These are phyloP conservation scores for Mortierella sp. DNA, from an alignment of 371 early-diverging fungal species.

Conservation along the genomic window DNA sequence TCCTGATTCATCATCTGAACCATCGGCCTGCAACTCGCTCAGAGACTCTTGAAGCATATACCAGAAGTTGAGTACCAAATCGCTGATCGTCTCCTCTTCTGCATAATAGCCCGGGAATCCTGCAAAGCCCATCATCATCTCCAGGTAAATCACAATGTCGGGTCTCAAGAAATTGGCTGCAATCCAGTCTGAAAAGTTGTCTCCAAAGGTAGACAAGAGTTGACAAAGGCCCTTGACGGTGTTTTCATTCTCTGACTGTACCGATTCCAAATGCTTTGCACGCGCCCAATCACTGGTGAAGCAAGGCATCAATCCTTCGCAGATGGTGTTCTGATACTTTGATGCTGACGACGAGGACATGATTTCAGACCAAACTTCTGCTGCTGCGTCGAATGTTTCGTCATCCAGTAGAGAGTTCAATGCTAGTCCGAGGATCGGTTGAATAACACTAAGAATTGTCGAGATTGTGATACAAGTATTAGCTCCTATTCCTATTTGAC, in stretches of 20 bases:
- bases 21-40: slow-evolving; percentile 45
- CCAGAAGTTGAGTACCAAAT: slow-evolving; percentile 80
- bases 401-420: slow-evolving; percentile 58
- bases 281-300: slow-evolving; percentile 65
- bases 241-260: slow-evolving; percentile 68
- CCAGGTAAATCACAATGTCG: slow-evolving; percentile 60
- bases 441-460: slow-evolving; percentile 41
- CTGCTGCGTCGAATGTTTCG: slow-evolving; percentile 60
- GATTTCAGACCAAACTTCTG: slow-evolving; percentile 64
- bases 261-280: slow-evolving; percentile 56
- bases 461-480: background rate
- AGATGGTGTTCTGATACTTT: slow-evolving; percentile 52
- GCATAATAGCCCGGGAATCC: slow-evolving; percentile 78
- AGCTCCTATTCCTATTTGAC: too few relatives aligned
- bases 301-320: slow-evolving; percentile 64
- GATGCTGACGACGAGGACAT: slow-evolving; percentile 58
- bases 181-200: slow-evolving; percentile 73
- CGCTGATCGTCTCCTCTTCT: slow-evolving; percentile 77
- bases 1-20: slow-evolving; percentile 25
- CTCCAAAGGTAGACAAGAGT: slow-evolving; percentile 75
- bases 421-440: slow-evolving; percentile 57
- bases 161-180: slow-evolving; percentile 59
- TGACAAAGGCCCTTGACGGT: slow-evolving; percentile 64
- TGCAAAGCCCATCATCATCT: slow-evolving; percentile 76
- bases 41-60: slow-evolving; percentile 76